Percentiles rank a stretch among this genome's conserved stretches.
These are phyloP conservation scores for Alternaria conjuncta DNA, from an alignment of 2,329 filamentous ascomycete genomes.

Conservation along the genomic window DNA sequence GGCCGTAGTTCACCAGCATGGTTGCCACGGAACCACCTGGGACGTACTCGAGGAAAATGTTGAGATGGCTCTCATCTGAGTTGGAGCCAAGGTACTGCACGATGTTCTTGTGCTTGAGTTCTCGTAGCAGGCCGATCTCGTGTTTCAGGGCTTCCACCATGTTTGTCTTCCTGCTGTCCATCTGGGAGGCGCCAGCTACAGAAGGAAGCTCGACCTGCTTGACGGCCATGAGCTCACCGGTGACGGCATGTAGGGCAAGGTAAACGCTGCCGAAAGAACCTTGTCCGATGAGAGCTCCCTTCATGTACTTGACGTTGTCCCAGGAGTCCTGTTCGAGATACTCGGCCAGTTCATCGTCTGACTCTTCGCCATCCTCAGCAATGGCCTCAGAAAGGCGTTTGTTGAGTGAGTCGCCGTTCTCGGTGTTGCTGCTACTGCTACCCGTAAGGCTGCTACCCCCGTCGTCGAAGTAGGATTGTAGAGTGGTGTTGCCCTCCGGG, in stretches of 20 bases:
- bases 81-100: constrained; percentile 97
- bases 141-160: constrained; percentile 98
- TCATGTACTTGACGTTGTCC: constrained; percentile 99
- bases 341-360: constrained; percentile 85
- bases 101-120: constrained; percentile 94
- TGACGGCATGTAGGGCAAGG: constrained; percentile 91
- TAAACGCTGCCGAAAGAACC: constrained; percentile 97
- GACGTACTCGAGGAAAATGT: constrained; percentile 99
- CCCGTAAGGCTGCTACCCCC: constrained; percentile 75
- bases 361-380: constrained; percentile 88
- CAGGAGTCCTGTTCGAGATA: constrained; percentile 93
- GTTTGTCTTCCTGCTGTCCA: constrained; percentile 90
- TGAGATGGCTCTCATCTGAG: constrained; percentile 87
- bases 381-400: constrained; percentile 84
- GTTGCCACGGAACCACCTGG: constrained; percentile 96
- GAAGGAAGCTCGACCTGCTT: constrained; percentile 96
- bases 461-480: constrained; percentile 86
- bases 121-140: constrained; percentile 91
- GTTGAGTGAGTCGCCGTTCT: constrained; percentile 73
- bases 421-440: constrained; percentile 65
- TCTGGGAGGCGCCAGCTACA: constrained; percentile 71
- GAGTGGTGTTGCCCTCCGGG: constrained; percentile 70
- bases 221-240: constrained; percentile 95
- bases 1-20: constrained; percentile 98
- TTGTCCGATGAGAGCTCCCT: constrained; percentile 94